A percentile compares a stretch with the other conserved stretches of the same genome.
phyloP scores from a whole-genome alignment of 2,329 filamentous ascomycete species.

The Tothia fuscella region DNA sequence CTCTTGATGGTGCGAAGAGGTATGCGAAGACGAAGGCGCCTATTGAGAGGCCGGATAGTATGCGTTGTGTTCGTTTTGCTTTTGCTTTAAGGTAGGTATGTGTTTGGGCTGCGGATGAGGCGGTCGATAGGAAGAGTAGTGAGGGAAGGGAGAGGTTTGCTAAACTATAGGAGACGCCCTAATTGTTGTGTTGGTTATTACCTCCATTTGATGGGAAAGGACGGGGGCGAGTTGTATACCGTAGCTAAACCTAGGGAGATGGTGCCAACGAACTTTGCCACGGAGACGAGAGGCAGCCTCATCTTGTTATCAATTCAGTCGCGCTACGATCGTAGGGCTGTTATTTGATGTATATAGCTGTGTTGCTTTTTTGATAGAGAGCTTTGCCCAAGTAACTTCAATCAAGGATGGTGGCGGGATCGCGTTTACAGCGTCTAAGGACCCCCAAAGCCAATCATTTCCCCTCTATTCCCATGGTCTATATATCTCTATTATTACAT shows the following conservation, averaged over 20 bases:
- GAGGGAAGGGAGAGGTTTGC: constrained; percentile 67
- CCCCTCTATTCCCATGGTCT: too few relatives aligned
- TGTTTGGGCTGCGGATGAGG: constrained; percentile 42
- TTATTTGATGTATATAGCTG: too few relatives aligned
- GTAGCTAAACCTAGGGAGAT: constrained; percentile 80
- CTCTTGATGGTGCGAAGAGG: constrained; percentile 57
- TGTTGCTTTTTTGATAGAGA: too few relatives aligned
- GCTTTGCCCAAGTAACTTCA: too few relatives aligned
- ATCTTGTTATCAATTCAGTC: too few relatives aligned
- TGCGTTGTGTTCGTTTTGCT: constrained; percentile 50
- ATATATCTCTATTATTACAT: too few relatives aligned
- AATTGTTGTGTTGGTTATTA: constrained; percentile 10
- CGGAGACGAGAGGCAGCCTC: constrained; percentile 44
- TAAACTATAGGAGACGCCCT: constrained; percentile 85
- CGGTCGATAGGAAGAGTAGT: constrained; percentile 68
- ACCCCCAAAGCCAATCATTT: too few relatives aligned
- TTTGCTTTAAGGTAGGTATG: constrained; percentile 50
- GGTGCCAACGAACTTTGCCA: constrained; percentile 87
- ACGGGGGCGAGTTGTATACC: constrained; percentile 35
- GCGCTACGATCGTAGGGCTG: too few relatives aligned
- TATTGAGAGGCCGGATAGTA: constrained; percentile 56
- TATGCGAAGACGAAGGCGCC: constrained; percentile 68
- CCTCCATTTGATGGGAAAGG: constrained; percentile 8
- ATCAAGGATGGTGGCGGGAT: too few relatives aligned
- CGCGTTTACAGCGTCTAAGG: too few relatives aligned